These are phyloP conservation scores for Thinopyrum elongatum DNA, from an alignment of 176 grass and related monocot species.

Conservation along the genomic window DNA sequence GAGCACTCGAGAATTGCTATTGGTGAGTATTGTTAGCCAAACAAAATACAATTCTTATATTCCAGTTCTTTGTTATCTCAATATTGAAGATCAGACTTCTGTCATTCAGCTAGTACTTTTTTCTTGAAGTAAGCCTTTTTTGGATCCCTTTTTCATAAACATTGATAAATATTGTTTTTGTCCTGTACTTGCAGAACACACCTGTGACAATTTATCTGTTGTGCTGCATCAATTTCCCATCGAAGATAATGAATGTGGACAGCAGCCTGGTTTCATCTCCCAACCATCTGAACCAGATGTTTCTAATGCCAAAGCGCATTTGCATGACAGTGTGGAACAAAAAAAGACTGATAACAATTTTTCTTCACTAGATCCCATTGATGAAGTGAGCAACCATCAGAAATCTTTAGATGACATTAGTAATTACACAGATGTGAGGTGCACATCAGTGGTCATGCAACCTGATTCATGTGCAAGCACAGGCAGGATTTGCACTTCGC, in stretches of 20 bases:
- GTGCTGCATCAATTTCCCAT: constrained; percentile 22
- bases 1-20: constrained; percentile 16
- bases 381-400: constrained; percentile 27
- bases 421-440: constrained; percentile 2
- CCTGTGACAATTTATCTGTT: constrained; percentile 1
- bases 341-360: constrained; percentile 21
- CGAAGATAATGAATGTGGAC: background rate
- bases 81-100: background rate
- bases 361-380: constrained; percentile 20
- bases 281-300: constrained; percentile 24
- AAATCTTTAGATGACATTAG: background rate
- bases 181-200: constrained; percentile 26
- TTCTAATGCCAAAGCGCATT: constrained; percentile 26
- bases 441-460: background rate
- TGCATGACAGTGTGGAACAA: constrained; percentile 19
- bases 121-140: background rate
- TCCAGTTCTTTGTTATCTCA: background rate
- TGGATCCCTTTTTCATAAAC: constrained; percentile 2
- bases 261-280: constrained; percentile 20
- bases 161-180: background rate
- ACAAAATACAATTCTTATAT: constrained; percentile 8
- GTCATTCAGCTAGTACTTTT: background rate
- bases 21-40: constrained; percentile 34
- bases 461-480: constrained; percentile 35
- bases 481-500: constrained; percentile 7